phyloP scores from a whole-genome alignment of 2,329 filamentous ascomycete genomes.

The Trichoderma atroviride region DNA sequence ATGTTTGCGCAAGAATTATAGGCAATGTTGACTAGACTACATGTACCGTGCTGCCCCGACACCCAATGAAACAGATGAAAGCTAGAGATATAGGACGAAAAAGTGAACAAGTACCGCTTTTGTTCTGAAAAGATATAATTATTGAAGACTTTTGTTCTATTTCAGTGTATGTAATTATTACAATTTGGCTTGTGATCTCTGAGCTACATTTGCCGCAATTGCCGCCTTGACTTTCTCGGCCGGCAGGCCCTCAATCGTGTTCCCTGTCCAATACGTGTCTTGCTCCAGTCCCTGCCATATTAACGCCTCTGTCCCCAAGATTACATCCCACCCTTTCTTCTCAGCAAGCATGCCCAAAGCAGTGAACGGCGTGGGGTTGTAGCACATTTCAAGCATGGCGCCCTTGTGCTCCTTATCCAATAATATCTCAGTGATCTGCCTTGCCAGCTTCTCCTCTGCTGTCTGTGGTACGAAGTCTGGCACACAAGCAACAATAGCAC shows the following conservation, averaged over 20 bases:
- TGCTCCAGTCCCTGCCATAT: constrained; percentile 25
- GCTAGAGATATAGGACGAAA: background rate
- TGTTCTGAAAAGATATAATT: background rate
- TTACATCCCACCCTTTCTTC: constrained; percentile 18
- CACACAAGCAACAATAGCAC: constrained; percentile 18
- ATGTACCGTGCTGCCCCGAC: background rate
- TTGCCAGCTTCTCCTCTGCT: background rate
- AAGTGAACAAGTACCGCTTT: background rate
- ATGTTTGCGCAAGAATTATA: background rate
- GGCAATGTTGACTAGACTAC: background rate
- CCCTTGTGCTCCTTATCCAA: constrained; percentile 19
- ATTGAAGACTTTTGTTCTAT: background rate
- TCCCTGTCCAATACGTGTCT: constrained; percentile 22
- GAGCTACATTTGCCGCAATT: constrained; percentile 12
- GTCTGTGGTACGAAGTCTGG: constrained; percentile 15
- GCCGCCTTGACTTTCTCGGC: constrained; percentile 20
- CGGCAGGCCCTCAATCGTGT: constrained; percentile 8
- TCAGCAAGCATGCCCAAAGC: constrained; percentile 17
- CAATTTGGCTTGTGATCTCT: constrained; percentile 14
- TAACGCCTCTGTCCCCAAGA: constrained; percentile 13
- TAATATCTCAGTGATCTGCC: constrained; percentile 10
- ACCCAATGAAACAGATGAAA: background rate
- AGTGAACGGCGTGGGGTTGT: constrained; percentile 17
- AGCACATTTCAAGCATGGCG: constrained; percentile 23
- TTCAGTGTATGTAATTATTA: background rate